A percentile compares a stretch with the other conserved stretches of the same genome.
These are phyloP conservation scores for Claviceps capensis DNA, from an alignment of 2,329 filamentous ascomycete genomes.

Conservation along the genomic window DNA sequence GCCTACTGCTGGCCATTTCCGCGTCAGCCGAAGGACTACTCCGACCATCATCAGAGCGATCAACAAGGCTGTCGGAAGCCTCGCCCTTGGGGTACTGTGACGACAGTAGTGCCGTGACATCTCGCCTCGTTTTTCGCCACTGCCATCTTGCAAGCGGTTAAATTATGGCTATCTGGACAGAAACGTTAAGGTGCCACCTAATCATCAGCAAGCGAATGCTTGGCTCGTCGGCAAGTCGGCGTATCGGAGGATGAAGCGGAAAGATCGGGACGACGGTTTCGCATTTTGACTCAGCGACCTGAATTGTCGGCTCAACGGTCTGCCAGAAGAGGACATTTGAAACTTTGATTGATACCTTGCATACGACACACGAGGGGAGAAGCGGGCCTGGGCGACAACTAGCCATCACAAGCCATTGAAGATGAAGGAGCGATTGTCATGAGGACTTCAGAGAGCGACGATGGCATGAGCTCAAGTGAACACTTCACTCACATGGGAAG, in stretches of 20 bases:
- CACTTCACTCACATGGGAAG: slow-evolving; percentile 18
- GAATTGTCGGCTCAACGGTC: slow-evolving; percentile 80
- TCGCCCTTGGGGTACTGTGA: slow-evolving; percentile 88
- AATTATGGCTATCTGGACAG: slow-evolving; percentile 67
- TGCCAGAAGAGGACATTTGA: slow-evolving; percentile 83
- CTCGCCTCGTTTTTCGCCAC: slow-evolving; percentile 77
- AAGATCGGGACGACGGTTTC: slow-evolving; percentile 73
- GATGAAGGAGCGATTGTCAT: slow-evolving; percentile 38
- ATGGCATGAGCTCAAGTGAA: slow-evolving; percentile 27
- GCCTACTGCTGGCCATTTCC: slow-evolving; percentile 72
- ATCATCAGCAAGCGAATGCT: slow-evolving; percentile 67
- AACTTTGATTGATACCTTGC: slow-evolving; percentile 40
- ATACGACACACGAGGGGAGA: slow-evolving; percentile 71
- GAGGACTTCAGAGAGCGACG: slow-evolving; percentile 29
- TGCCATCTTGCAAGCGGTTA: slow-evolving; percentile 78
- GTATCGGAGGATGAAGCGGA: slow-evolving; percentile 52
- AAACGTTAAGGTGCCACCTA: slow-evolving; percentile 80
- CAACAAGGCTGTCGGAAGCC: slow-evolving; percentile 74
- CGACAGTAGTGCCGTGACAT: slow-evolving; percentile 84
- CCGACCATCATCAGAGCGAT: slow-evolving; percentile 69
- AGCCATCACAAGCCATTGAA: slow-evolving; percentile 23
- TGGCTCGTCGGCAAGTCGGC: slow-evolving; percentile 54
- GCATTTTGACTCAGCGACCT: slow-evolving; percentile 94
- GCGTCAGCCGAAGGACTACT: slow-evolving; percentile 59
- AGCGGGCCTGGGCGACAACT: slow-evolving; percentile 44